These are phyloP conservation scores for Plenodomus biglobosus DNA, from an alignment of 2,329 filamentous ascomycete species.

Conservation along the genomic window DNA sequence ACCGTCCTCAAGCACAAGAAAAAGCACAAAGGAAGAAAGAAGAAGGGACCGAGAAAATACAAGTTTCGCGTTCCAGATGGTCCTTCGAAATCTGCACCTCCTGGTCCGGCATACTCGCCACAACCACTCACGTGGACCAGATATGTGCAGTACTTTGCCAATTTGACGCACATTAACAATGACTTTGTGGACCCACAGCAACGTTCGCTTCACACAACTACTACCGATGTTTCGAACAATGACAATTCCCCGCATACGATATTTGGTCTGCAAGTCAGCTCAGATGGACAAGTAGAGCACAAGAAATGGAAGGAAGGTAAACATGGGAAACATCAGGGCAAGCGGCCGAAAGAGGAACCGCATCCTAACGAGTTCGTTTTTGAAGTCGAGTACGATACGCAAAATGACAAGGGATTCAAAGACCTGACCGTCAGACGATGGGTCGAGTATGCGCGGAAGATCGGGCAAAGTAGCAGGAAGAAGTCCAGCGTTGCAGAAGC, in stretches of 20 bases:
- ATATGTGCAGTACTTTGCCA: constrained; percentile 91
- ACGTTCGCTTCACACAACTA: background rate
- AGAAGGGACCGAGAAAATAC: constrained; percentile 42
- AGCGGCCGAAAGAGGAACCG: constrained; percentile 53
- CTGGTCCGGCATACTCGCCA: constrained; percentile 86
- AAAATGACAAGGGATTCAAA: constrained; percentile 71
- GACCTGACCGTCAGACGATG: constrained; percentile 85
- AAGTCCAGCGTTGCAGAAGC: constrained; percentile 7
- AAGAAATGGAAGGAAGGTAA: constrained; percentile 65
- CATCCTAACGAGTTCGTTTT: constrained; percentile 68
- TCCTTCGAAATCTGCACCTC: constrained; percentile 70
- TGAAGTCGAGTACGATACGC: constrained; percentile 85
- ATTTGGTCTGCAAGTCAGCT: constrained; percentile 32
- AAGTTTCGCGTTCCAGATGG: constrained; percentile 63
- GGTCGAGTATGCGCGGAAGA: constrained; percentile 75
- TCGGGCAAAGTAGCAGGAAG: constrained; percentile 58
- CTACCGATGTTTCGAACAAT: constrained; percentile 9
- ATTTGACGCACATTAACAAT: constrained; percentile 87
- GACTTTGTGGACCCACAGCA: constrained; percentile 50
- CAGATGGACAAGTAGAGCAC: constrained; percentile 26
- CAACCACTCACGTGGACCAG: constrained; percentile 78
- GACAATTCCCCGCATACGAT: constrained; percentile 17
- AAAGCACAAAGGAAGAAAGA: constrained; percentile 55
- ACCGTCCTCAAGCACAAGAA: constrained; percentile 45
- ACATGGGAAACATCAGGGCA: constrained; percentile 60